Conservation (phyloP, 768 basidiomycete species). For the Boletus huronensis region DNA sequence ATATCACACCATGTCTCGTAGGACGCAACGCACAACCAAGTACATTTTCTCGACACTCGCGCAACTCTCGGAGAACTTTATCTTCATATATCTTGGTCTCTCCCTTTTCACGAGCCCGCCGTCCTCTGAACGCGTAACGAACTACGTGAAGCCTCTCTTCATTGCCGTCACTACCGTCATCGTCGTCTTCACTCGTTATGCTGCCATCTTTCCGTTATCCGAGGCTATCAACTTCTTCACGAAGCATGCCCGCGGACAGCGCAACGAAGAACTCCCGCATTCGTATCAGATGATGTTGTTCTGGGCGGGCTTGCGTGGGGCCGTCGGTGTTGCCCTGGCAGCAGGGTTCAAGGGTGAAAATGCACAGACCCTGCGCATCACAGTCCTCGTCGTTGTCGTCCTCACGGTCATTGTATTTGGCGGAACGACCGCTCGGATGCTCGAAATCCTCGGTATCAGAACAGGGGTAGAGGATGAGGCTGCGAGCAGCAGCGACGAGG, state of each 20-base stretch:
- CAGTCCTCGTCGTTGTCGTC: slow-evolving; percentile 93
- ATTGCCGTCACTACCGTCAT: slow-evolving; percentile 88
- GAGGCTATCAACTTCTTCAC: slow-evolving; percentile 94
- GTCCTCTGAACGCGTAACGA: slow-evolving; percentile 68
- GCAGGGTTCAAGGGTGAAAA: slow-evolving; percentile 95
- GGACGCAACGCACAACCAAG: slow-evolving; percentile 90
- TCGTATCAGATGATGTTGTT: slow-evolving; percentile 99
- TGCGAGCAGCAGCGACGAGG: slow-evolving; percentile 55
- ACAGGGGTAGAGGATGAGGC: slow-evolving; percentile 95
- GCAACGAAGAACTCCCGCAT: slow-evolving; percentile 89
- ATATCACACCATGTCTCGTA: slow-evolving; percentile 98
- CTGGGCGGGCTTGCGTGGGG: slow-evolving; percentile 96
- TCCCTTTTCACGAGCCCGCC: slow-evolving; percentile 92
- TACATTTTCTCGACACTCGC: slow-evolving; percentile 95
- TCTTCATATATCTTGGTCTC: slow-evolving; percentile 98
- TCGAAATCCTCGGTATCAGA: slow-evolving; percentile 93
- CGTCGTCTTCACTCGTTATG: slow-evolving; percentile 93
- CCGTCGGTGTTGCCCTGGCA: slow-evolving; percentile 96
- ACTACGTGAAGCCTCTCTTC: slow-evolving; percentile 93
- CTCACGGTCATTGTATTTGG: slow-evolving; percentile 93
- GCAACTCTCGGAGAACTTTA: slow-evolving; percentile 96
- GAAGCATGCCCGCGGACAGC: slow-evolving; percentile 77
- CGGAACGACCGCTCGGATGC: slow-evolving; percentile 95
- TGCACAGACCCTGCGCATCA: slow-evolving; percentile 85
- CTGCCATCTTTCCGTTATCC: slow-evolving; percentile 92